These are phyloP conservation scores for Tubosaeta sp. DNA, from an alignment of 768 basidiomycete species.

Conservation along the genomic window DNA sequence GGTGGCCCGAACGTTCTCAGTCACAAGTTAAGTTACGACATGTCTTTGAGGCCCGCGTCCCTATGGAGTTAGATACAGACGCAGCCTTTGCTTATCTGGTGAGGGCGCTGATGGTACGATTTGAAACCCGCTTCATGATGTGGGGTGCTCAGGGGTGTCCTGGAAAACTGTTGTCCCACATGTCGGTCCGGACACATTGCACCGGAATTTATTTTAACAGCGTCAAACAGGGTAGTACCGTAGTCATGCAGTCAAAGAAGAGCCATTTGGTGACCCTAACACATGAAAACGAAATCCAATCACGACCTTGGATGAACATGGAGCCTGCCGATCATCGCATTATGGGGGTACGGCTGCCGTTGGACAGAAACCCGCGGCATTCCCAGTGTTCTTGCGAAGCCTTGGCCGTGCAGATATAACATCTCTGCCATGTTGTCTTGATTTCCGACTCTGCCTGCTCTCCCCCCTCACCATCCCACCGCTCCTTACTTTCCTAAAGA, in stretches of 20 bases:
- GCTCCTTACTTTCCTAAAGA: conserved; percentile 2
- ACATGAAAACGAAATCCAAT: neutral
- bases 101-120: too few species aligned
- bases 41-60: too few species aligned
- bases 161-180: too few species aligned
- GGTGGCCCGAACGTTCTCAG: too few species aligned
- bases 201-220: too few species aligned
- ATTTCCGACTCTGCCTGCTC: neutral
- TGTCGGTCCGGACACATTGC: too few species aligned
- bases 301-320: neutral
- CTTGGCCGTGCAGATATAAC: conserved; percentile 26
- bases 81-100: too few species aligned
- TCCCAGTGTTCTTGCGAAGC: conserved; percentile 14
- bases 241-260: too few species aligned
- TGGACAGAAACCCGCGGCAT: conserved; percentile 15
- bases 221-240: neutral
- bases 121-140: too few species aligned
- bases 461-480: neutral
- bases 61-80: too few species aligned
- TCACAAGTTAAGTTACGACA: too few species aligned
- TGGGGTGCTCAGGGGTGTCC: too few species aligned
- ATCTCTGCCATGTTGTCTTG: neutral
- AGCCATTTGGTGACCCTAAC: neutral
- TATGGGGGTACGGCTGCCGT: neutral
- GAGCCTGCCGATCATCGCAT: neutral